Conservation (phyloP, 352 stramenopile genomes). For the Phytophthora foliorum region DNA sequence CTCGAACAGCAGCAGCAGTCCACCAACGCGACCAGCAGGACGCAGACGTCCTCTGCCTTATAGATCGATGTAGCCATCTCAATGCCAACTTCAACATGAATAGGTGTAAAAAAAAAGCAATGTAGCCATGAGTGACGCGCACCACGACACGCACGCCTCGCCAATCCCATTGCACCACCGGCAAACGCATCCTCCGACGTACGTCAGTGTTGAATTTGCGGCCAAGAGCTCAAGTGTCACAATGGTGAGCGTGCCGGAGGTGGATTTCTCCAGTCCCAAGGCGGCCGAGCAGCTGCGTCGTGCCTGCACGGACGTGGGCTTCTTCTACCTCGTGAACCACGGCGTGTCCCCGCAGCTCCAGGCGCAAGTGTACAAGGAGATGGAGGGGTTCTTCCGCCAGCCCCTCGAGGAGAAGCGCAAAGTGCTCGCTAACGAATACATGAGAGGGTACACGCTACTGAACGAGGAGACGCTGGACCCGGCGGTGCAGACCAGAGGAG, state of each 20-base stretch:
- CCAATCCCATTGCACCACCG: background rate
- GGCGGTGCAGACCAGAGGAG: slow-evolving; percentile 58
- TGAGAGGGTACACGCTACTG: slow-evolving; percentile 79
- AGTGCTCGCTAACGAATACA: slow-evolving; percentile 75
- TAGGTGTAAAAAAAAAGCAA: too few relatives aligned
- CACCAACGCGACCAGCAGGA: too few relatives aligned
- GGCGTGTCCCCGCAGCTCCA: slow-evolving; percentile 47
- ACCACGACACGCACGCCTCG: background rate
- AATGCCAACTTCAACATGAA: too few relatives aligned
- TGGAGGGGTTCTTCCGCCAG: slow-evolving; percentile 67
- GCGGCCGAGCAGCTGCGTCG: slow-evolving; percentile 56
- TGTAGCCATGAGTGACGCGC: too few relatives aligned
- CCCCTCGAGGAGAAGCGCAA: slow-evolving; percentile 60
- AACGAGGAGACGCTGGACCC: slow-evolving; percentile 82
- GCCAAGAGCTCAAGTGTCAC: slow-evolving; percentile 6
- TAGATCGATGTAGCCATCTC: too few relatives aligned
- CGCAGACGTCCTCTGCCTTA: too few relatives aligned
- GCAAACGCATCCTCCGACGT: background rate
- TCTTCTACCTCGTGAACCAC: slow-evolving; percentile 80
- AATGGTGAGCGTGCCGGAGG: slow-evolving; percentile 58
- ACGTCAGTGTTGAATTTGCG: slow-evolving; percentile 12
- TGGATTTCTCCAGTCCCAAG: slow-evolving; percentile 56
- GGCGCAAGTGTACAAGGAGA: slow-evolving; percentile 65
- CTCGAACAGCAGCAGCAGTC: too few relatives aligned
- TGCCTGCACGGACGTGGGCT: slow-evolving; percentile 68